These are phyloP conservation scores for Penicillium waksmanii DNA, from an alignment of 495 filamentous ascomycete genomes.

Conservation along the genomic window DNA sequence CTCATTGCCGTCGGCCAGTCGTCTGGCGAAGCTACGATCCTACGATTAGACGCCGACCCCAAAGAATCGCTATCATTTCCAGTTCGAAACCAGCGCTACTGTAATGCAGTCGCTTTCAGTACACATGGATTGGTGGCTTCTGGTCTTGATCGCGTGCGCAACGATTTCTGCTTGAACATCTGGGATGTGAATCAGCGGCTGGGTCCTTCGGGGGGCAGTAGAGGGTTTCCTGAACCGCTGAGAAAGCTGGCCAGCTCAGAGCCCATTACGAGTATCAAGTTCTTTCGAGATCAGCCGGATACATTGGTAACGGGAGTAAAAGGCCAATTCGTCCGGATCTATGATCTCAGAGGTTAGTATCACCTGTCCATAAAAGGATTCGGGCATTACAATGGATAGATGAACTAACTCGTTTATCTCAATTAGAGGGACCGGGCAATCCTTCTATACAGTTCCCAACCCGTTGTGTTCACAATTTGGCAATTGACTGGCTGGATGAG, in stretches of 20 bases:
- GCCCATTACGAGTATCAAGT: slow-evolving; percentile 86
- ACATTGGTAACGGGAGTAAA: slow-evolving; percentile 82
- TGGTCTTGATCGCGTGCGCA: slow-evolving; percentile 87
- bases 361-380: neutral
- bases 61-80: slow-evolving; percentile 71
- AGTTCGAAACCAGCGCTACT: slow-evolving; percentile 83
- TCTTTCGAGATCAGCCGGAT: slow-evolving; percentile 84
- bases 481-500: slow-evolving; percentile 85
- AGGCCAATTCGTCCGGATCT: slow-evolving; percentile 83
- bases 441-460: slow-evolving; percentile 69
- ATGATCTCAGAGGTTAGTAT: slow-evolving; percentile 79
- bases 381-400: neutral
- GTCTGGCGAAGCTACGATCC: slow-evolving; percentile 80
- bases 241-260: slow-evolving; percentile 80
- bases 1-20: slow-evolving; percentile 84
- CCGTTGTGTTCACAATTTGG: slow-evolving; percentile 84
- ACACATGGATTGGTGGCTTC: slow-evolving; percentile 77
- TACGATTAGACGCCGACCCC: slow-evolving; percentile 70
- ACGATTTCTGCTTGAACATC: slow-evolving; percentile 89
- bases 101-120: slow-evolving; percentile 91
- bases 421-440: slow-evolving; percentile 55
- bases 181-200: slow-evolving; percentile 83
- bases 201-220: slow-evolving; percentile 38
- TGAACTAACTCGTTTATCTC: too few species aligned
- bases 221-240: slow-evolving; percentile 60